A percentile compares a stretch with the other conserved stretches of the same genome.
Evolutionary conservation across 257 asterid genomes (phyloP).

Genomic region (Mitragyna speciosa): DNA sequence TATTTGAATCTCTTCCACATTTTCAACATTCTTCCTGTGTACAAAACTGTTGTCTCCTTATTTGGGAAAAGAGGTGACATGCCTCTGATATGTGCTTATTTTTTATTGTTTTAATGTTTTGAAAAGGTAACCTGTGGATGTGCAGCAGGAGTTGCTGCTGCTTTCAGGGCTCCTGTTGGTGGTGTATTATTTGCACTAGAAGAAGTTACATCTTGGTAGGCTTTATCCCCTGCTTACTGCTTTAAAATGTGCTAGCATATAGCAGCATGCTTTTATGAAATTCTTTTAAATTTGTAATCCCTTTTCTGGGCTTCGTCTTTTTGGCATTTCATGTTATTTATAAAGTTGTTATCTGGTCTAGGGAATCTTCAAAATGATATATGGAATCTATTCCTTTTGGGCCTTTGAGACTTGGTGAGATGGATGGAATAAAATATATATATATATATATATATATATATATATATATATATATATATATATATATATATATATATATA

Average conservation of each 20-base stretch:
- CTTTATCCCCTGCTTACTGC: constrained; percentile 18
- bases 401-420: no score
- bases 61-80: constrained; percentile 4
- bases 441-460: no score
- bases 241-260: constrained; percentile 6
- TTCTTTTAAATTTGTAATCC: not conserved
- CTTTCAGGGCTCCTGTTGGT: constrained; percentile 99
- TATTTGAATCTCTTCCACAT: not conserved
- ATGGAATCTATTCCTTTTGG: no score
- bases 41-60: not conserved
- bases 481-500: no score
- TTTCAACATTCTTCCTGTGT: not conserved
- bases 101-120: constrained; percentile 48
- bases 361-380: no score
- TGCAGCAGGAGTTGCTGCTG: constrained; percentile 99
- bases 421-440: no score
- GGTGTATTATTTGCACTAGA: constrained; percentile 97
- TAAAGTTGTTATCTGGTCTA: not conserved
- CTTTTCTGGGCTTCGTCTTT: not conserved
- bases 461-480: no score
- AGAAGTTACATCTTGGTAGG: constrained; percentile 98
- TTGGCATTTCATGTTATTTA: not conserved
- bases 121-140: constrained; percentile 99
- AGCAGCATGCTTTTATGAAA: not conserved
- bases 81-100: constrained; percentile 44